phyloP scores from a whole-genome alignment of 2,329 filamentous ascomycete species.

The Paradendryphiella salina region DNA sequence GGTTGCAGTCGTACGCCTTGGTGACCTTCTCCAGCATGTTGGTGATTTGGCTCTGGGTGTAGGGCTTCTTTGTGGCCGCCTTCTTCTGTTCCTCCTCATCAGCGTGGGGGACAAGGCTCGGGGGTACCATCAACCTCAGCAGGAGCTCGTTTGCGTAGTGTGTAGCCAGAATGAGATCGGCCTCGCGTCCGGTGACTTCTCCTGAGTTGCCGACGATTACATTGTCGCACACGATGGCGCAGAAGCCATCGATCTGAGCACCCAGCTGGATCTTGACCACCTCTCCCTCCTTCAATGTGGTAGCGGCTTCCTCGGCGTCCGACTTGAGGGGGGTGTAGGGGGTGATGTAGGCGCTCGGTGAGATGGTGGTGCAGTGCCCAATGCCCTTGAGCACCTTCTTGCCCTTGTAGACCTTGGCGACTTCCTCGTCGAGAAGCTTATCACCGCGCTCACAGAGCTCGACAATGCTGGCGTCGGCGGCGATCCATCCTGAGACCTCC shows the following conservation, averaged over 20 bases:
- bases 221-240: conserved; percentile 93
- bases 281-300: conserved; percentile 80
- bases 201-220: conserved; percentile 71
- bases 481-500: conserved; percentile 72
- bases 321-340: conserved; percentile 92
- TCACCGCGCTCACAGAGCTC: conserved; percentile 95
- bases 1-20: conserved; percentile 85
- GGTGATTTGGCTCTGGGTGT: conserved; percentile 84
- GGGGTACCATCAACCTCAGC: conserved; percentile 84
- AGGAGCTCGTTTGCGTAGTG: conserved; percentile 96
- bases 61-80: conserved; percentile 75
- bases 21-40: conserved; percentile 86
- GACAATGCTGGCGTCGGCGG: conserved; percentile 88
- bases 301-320: conserved; percentile 80
- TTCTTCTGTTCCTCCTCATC: conserved; percentile 96
- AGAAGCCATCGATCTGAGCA: conserved; percentile 96
- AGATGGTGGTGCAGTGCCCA: conserved; percentile 92
- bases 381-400: conserved; percentile 97
- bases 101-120: conserved; percentile 79
- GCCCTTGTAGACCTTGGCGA: conserved; percentile 94
- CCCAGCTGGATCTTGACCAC: conserved; percentile 98
- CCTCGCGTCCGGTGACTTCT: conserved; percentile 72
- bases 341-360: conserved; percentile 90
- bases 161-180: conserved; percentile 86
- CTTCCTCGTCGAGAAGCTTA: conserved; percentile 89